Percentiles rank a stretch among this genome's conserved stretches.
These are phyloP conservation scores for Euptelea pleiosperma DNA, from an alignment of 164 flowering plant species.

Conservation along the genomic window DNA sequence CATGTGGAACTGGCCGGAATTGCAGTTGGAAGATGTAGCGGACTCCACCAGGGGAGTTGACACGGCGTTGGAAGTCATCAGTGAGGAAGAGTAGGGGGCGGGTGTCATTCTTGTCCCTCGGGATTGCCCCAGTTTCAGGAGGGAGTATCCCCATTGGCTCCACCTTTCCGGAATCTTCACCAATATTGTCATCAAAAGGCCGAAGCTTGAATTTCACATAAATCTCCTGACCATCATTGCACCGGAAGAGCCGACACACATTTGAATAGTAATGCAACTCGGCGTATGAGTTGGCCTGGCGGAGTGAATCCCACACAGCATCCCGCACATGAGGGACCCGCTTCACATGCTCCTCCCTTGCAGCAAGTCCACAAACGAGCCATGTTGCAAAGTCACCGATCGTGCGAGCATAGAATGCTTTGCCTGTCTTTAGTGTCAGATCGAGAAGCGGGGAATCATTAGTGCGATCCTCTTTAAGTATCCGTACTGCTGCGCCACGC, in stretches of 20 bases:
- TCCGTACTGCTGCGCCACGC: constrained; percentile 67
- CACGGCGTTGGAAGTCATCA: constrained; percentile 55
- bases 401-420: constrained; percentile 74
- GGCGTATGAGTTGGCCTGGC: constrained; percentile 45
- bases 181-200: constrained; percentile 46
- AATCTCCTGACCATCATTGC: constrained; percentile 57
- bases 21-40: constrained; percentile 65
- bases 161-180: constrained; percentile 63
- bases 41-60: constrained; percentile 45
- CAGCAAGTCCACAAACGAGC: constrained; percentile 72
- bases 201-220: constrained; percentile 62
- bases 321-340: constrained; percentile 62
- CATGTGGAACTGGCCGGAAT: constrained; percentile 43
- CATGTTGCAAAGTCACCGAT: constrained; percentile 67
- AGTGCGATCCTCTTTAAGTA: constrained; percentile 34
- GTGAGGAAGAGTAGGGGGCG: constrained; percentile 70
- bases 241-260: constrained; percentile 52
- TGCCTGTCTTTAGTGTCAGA: constrained; percentile 71
- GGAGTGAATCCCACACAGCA: constrained; percentile 72
- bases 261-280: constrained; percentile 74
- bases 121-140: constrained; percentile 82
- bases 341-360: constrained; percentile 66
- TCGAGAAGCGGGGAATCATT: constrained; percentile 42
- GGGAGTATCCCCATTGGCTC: constrained; percentile 69
- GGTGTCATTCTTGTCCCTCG: constrained; percentile 47